These are phyloP conservation scores for Penicillium arizonense DNA, from an alignment of 495 filamentous ascomycete genomes.

Conservation along the genomic window DNA sequence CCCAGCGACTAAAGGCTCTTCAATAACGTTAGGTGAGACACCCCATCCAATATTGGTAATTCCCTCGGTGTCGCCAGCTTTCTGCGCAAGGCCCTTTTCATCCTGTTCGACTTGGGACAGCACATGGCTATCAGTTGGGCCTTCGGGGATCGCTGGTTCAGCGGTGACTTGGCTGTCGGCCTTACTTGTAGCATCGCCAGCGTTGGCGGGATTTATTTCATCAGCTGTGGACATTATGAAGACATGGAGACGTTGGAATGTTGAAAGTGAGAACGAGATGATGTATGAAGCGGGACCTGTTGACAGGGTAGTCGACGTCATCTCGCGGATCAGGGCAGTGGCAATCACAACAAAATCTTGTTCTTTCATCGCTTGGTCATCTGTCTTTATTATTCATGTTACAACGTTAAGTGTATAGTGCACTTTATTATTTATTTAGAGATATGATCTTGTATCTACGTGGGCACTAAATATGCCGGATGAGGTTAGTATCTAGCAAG, in stretches of 20 bases:
- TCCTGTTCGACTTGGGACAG: slow-evolving; percentile 44
- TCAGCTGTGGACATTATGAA: slow-evolving; percentile 1
- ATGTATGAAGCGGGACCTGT: not conserved
- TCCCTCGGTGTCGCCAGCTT: slow-evolving; percentile 41
- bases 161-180: not conserved
- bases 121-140: slow-evolving; percentile 49
- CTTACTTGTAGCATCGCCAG: not conserved
- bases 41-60: slow-evolving; percentile 76
- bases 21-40: slow-evolving; percentile 54
- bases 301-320: slow-evolving; percentile 14
- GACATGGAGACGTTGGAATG: not conserved
- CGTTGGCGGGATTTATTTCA: not conserved
- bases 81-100: slow-evolving; percentile 50
- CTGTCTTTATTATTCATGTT: too few species aligned
- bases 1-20: slow-evolving; percentile 64
- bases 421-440: too few species aligned
- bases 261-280: not conserved
- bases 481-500: too few species aligned
- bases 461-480: too few species aligned
- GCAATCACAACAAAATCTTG: not conserved
- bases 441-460: too few species aligned
- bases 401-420: too few species aligned
- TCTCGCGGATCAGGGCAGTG: slow-evolving; percentile 4
- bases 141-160: slow-evolving; percentile 6
- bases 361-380: too few species aligned